Conservation (phyloP, 2,329 filamentous ascomycete genomes). For the Pezicula neosporulosa region DNA sequence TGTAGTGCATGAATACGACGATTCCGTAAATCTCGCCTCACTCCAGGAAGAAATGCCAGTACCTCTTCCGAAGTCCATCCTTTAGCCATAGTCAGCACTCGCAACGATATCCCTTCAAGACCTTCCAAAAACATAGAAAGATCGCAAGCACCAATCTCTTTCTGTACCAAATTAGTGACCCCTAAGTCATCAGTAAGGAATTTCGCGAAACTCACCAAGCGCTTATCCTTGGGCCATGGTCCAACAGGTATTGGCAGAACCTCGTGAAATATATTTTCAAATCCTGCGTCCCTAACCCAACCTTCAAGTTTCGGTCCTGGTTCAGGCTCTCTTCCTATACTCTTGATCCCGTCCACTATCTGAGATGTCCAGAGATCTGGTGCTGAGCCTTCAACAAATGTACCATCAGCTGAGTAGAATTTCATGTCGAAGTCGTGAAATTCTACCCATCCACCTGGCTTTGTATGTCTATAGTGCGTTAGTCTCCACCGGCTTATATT, state of each 20-base stretch:
- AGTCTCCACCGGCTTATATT: not conserved
- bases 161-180: not conserved
- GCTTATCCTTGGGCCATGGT: slow-evolving; percentile 33
- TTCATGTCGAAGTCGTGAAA: slow-evolving; percentile 13
- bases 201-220: slow-evolving; percentile 11
- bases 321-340: slow-evolving; percentile 7
- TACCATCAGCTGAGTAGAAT: slow-evolving; percentile 19
- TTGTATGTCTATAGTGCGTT: slow-evolving; percentile 1
- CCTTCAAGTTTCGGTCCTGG: slow-evolving; percentile 10
- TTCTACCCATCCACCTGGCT: slow-evolving; percentile 15
- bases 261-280: slow-evolving; percentile 31
- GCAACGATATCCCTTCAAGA: slow-evolving; percentile 26
- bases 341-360: slow-evolving; percentile 5
- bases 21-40: slow-evolving; percentile 24
- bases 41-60: slow-evolving; percentile 18
- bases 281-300: slow-evolving; percentile 32
- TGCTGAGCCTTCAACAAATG: slow-evolving; percentile 7
- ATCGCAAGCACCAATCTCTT: slow-evolving; percentile 8
- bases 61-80: slow-evolving; percentile 24
- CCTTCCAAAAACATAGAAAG: slow-evolving; percentile 12
- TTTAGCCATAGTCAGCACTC: slow-evolving; percentile 24
- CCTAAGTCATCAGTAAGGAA: not conserved
- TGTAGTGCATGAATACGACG: slow-evolving; percentile 22
- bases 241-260: slow-evolving; percentile 30
- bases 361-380: slow-evolving; percentile 7